Base-by-base conservation (phyloP, 2,329 filamentous ascomycete genomes). In the Calonectria naviculata region DNA sequence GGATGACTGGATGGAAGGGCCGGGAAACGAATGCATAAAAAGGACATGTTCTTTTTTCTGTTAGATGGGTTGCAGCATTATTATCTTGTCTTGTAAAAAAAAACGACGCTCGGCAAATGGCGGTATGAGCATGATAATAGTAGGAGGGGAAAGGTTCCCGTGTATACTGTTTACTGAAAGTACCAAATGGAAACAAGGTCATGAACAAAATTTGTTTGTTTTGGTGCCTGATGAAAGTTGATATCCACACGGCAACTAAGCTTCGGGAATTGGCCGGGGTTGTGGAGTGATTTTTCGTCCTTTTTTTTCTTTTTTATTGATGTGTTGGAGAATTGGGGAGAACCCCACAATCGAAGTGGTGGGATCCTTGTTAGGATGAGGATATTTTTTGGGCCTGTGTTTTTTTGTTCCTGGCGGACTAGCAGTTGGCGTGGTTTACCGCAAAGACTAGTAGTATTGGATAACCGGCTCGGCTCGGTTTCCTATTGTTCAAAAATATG, bases 1-100 rank as follows among this genome's bases (percentile, higher is more conserved):
- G 56, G 54, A 62, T 66, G 67, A 26, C 46, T 36, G 62, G 28
- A 61, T 28, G 62, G 62, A 70, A 66, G 67, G 34, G 49, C 31
- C 54, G 54, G 54, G 31, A 58, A 58, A 52, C 12, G 19, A 36
- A 38, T 58, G 52, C 21, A 58, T 36, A 38, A 58, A 58, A 58
- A 58, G 34, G 52, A 38, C 21, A 4, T 29, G 3, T 13, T 29
- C 19, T 38, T 38, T 38, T 58, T 58, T 21, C 28, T 52, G 19
- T 21, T 58, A 58, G 21, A 58, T 58, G 52, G 21, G 21, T 58
- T 38, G 52, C 52, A 54, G 31, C 17, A 56, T 56, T 58, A 38
- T 38, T n/a, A 38, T 38, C 47, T 52, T 36, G 31, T 34, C 10
- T 36, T 31, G 38, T 58, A 58, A 38, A 26, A 58, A 38, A 26